Percentiles rank a stretch among this genome's conserved stretches.
These are phyloP conservation scores for Linum lewisii DNA, from an alignment of 345 rosid genomes.

Conservation along the genomic window DNA sequence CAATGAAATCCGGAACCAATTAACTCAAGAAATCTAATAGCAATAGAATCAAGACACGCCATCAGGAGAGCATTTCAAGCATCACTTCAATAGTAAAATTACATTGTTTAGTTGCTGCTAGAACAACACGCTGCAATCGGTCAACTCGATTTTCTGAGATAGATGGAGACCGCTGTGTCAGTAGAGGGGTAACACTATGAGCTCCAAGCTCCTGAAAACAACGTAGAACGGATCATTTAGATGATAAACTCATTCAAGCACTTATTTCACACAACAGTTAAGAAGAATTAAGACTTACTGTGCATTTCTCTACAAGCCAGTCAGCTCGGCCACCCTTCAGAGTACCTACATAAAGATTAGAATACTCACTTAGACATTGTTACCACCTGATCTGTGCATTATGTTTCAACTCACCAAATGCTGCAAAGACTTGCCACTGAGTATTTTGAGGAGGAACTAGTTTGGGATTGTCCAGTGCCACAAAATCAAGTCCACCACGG, in stretches of 20 bases:
- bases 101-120: conserved; percentile 88
- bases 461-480: conserved; percentile 55
- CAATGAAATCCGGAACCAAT: not conserved
- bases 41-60: not conserved
- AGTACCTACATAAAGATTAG: conserved; percentile 40
- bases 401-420: conserved; percentile 52
- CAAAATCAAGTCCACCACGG: conserved; percentile 51
- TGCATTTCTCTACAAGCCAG: conserved; percentile 94
- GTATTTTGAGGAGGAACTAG: conserved; percentile 38
- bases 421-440: conserved; percentile 77
- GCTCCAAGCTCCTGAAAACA: conserved; percentile 74
- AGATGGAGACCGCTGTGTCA: conserved; percentile 59
- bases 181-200: conserved; percentile 67
- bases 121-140: conserved; percentile 63
- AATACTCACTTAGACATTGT: conserved; percentile 1
- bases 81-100: conserved; percentile 11
- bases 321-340: conserved; percentile 93
- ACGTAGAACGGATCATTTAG: not conserved
- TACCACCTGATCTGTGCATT: not conserved
- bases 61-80: not conserved
- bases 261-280: not conserved
- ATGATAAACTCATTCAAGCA: not conserved
- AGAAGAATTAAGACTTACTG: conserved; percentile 34
- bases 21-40: not conserved
- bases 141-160: conserved; percentile 72